Base-by-base conservation (phyloP, 139 green algal genomes). In the Chlorella sp. region DNA sequence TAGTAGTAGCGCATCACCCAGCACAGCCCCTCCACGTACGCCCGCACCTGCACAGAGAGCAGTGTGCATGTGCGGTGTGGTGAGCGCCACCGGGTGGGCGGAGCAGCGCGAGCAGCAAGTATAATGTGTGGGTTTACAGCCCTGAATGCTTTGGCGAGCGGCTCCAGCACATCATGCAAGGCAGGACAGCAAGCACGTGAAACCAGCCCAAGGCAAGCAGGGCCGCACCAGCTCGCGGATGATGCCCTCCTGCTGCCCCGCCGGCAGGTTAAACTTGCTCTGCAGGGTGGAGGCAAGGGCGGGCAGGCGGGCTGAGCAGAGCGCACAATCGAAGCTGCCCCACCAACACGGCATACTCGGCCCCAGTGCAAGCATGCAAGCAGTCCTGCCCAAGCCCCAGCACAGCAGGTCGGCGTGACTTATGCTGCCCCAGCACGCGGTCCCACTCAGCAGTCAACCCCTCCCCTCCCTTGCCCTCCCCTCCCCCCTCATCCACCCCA, bases 1-100 rank as follows among this genome's bases (percentile, higher is more conserved):
- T 97, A 98, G 91, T 98, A 97, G 89, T 98, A 99, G 60, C 76
- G 73, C 94, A 99, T 97, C 46, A 99, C 97, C 97, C 97, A 99
- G 88, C 89, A 95, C 83, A 99, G 90, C 1, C 97, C 97, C 88
- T 97, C 92, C 60, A 99, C 92, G 86, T 97, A 99, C 26, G 87
- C 83, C 69, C 90, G 74, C 74, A 98, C 95, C 51, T 60, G 51
- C 51, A 24, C 13, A 54, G 8, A 11, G 46, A 19, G n/a, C n/a
- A n/a, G n/a, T n/a, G n/a, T n/a, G n/a, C n/a, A n/a, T n/a, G n/a
- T n/a, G n/a, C n/a, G n/a, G n/a, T n/a, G n/a, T n/a, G n/a, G n/a
- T n/a, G n/a, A n/a, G n/a, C n/a, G n/a, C n/a, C n/a, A n/a, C n/a
- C n/a, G n/a, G n/a, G n/a, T n/a, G n/a, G n/a, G n/a, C n/a, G n/a